Percentiles rank a stretch among this genome's conserved stretches.
Evolutionary conservation across 345 rosid genomes (phyloP).

Genomic region (Salix udensis): DNA sequence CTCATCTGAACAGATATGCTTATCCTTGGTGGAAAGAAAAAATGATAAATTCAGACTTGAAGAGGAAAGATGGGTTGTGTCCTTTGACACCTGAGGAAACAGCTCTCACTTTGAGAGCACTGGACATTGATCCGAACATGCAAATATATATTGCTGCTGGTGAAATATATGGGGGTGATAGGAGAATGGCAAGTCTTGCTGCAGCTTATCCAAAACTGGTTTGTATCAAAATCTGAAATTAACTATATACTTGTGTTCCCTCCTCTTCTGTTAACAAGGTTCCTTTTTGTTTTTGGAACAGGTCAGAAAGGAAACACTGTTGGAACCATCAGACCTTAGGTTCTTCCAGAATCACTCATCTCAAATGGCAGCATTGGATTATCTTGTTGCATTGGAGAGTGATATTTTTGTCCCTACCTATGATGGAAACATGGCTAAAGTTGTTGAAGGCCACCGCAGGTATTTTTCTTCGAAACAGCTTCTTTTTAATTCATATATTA

Average conservation of each 20-base stretch:
- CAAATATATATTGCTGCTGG: constrained; percentile 85
- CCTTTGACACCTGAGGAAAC: constrained; percentile 92
- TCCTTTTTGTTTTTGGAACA: constrained; percentile 32
- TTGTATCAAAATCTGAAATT: constrained; percentile 25
- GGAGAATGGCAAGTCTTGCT: constrained; percentile 67
- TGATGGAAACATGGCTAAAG: constrained; percentile 99
- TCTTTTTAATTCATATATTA: background rate
- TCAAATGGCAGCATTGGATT: constrained; percentile 93
- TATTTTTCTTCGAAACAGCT: constrained; percentile 15
- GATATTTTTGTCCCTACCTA: constrained; percentile 93
- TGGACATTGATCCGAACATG: constrained; percentile 64
- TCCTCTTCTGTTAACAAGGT: background rate
- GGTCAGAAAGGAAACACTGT: constrained; percentile 78
- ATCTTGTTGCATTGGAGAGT: constrained; percentile 89
- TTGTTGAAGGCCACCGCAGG: constrained; percentile 99
- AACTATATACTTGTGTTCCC: background rate
- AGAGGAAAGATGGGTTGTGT: constrained; percentile 81
- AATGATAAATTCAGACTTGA: constrained; percentile 69
- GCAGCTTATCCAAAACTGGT: constrained; percentile 71
- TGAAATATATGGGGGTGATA: constrained; percentile 71
- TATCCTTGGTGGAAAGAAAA: constrained; percentile 97
- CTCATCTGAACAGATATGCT: constrained; percentile 56
- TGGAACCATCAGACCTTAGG: constrained; percentile 64
- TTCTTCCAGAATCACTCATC: constrained; percentile 79
- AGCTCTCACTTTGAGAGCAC: constrained; percentile 62